A percentile compares a stretch with the other conserved stretches of the same genome.
Conservation (phyloP, 1,139 yeast species). For the Debaryomyces robertsiae region DNA sequence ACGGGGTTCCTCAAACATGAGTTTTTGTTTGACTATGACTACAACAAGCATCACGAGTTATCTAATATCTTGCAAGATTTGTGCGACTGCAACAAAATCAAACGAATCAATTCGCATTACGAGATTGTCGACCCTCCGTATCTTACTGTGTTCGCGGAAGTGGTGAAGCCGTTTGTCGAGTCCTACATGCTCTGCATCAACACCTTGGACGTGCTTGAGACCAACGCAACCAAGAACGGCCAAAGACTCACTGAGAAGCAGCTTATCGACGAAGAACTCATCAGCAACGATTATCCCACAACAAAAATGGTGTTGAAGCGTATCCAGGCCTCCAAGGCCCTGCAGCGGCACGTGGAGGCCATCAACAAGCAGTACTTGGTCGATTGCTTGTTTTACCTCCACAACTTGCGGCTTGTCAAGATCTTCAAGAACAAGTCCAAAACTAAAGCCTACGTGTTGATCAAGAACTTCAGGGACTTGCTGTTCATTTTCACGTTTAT, state of each 20-base stretch:
- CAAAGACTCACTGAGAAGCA: slow-evolving; percentile 17
- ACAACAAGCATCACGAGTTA: slow-evolving; percentile 33
- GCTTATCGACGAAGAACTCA: slow-evolving; percentile 29
- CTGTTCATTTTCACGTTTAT: slow-evolving; percentile 32
- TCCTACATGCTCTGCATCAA: slow-evolving; percentile 39
- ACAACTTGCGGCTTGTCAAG: slow-evolving; percentile 37
- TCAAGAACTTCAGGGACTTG: slow-evolving; percentile 34
- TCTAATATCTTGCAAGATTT: slow-evolving; percentile 34
- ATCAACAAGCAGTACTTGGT: slow-evolving; percentile 49
- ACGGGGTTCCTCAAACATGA: slow-evolving; percentile 47
- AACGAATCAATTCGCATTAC: slow-evolving; percentile 17
- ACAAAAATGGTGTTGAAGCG: slow-evolving; percentile 41
- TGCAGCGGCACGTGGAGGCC: slow-evolving; percentile 32
- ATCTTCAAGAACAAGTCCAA: slow-evolving; percentile 47
- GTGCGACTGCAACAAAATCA: slow-evolving; percentile 16
- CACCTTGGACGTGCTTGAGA: slow-evolving; percentile 22
- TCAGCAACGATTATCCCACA: slow-evolving; percentile 35
- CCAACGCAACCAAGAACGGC: slow-evolving; percentile 16
- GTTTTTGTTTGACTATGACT: slow-evolving; percentile 48
- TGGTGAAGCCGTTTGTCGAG: slow-evolving; percentile 44
- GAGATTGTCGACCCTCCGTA: slow-evolving; percentile 27
- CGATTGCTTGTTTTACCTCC: slow-evolving; percentile 43
- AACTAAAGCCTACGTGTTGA: slow-evolving; percentile 45
- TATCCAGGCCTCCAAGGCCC: slow-evolving; percentile 24
- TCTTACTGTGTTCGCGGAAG: slow-evolving; percentile 29